Conservation (phyloP, 495 filamentous ascomycete genomes). For the Corynascus novoguineensis region DNA sequence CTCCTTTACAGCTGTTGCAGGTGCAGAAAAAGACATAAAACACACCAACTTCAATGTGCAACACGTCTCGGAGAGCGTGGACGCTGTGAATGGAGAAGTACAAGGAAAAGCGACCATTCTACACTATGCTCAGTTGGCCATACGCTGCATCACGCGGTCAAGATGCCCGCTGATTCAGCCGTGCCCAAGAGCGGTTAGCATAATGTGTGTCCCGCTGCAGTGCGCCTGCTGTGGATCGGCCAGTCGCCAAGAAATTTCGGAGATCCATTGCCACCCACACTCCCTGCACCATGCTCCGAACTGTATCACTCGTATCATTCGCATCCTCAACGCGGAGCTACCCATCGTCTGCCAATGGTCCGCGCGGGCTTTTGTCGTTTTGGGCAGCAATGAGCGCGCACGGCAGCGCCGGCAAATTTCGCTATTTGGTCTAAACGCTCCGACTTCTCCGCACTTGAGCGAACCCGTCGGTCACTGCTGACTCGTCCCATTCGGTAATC, state of each 20-base stretch:
- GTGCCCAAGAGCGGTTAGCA: too few relatives aligned
- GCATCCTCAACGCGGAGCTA: neutral
- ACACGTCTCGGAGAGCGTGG: too few relatives aligned
- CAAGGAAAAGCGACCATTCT: too few relatives aligned
- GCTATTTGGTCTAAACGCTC: constrained; percentile 1
- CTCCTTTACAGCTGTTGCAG: neutral
- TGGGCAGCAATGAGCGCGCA: neutral
- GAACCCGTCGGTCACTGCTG: neutral
- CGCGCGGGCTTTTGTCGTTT: neutral
- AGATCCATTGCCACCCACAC: neutral
- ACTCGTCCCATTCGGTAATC: constrained; percentile 17
- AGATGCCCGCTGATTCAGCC: too few relatives aligned
- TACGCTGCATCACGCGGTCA: too few relatives aligned
- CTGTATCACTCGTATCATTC: neutral
- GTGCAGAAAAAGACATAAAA: too few relatives aligned
- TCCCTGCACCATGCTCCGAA: neutral
- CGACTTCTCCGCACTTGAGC: neutral
- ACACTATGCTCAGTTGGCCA: too few relatives aligned
- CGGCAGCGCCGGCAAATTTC: constrained; percentile 12
- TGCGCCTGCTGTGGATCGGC: too few relatives aligned
- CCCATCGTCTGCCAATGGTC: neutral
- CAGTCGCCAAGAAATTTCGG: neutral
- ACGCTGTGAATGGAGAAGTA: too few relatives aligned
- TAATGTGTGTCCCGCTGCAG: too few relatives aligned
- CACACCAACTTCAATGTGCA: too few relatives aligned